Conservation (phyloP, 495 filamentous ascomycete genomes). For the Penicillium egyptiacum region DNA sequence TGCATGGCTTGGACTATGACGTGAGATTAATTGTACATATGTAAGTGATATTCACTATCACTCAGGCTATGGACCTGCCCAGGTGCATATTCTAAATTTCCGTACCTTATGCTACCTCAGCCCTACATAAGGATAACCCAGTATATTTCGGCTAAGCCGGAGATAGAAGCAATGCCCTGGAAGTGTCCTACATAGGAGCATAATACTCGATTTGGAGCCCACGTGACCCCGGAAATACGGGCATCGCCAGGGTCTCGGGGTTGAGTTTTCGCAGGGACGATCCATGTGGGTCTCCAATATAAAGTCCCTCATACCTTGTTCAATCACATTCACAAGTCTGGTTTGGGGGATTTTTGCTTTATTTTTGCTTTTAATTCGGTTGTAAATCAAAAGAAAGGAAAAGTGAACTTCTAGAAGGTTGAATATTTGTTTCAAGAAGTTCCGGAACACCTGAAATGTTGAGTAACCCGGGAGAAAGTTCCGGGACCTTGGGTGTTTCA, state of each 20-base stretch:
- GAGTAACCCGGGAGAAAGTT: neutral
- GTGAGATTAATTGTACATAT: too few species aligned
- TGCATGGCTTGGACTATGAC: too few species aligned
- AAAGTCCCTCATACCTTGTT: slow-evolving; percentile 8
- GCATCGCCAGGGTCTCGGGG: slow-evolving; percentile 1
- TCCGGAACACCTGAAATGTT: neutral
- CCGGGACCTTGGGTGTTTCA: neutral
- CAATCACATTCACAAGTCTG: neutral
- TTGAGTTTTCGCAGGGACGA: slow-evolving; percentile 8
- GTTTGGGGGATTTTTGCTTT: neutral
- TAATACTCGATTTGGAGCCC: slow-evolving; percentile 3
- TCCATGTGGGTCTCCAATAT: slow-evolving; percentile 12
- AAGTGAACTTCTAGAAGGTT: neutral
- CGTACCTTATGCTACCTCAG: neutral
- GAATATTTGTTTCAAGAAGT: neutral
- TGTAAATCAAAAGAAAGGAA: neutral
- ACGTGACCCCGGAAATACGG: slow-evolving; percentile 14
- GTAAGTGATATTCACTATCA: too few species aligned
- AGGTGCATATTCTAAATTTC: neutral
- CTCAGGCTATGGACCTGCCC: too few species aligned
- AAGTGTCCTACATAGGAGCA: slow-evolving; percentile 4
- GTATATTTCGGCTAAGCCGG: slow-evolving; percentile 1
- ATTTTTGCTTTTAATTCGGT: neutral
- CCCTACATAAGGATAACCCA: neutral
- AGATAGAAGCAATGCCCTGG: neutral